A percentile compares a stretch with the other conserved stretches of the same genome.
Evolutionary conservation across 257 asterid genomes (phyloP).

Genomic region (Solanum medicagineum): DNA sequence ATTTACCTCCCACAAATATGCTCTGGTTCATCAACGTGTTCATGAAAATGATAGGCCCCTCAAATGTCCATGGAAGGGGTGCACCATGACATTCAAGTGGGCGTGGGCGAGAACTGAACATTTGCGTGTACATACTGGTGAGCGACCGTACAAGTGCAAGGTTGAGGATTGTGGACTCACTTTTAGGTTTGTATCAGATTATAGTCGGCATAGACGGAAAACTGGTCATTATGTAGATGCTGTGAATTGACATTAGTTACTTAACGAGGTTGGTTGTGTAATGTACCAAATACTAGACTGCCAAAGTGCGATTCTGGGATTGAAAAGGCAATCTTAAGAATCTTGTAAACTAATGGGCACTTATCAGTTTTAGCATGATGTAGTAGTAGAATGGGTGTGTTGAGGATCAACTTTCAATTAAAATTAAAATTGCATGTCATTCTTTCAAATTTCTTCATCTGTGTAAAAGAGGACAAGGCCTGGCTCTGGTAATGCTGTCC

Average conservation of each 20-base stretch:
- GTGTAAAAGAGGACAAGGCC: neutral
- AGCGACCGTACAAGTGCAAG: constrained; percentile 60
- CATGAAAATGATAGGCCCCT: constrained; percentile 77
- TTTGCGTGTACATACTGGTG: constrained; percentile 81
- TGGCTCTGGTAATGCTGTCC: neutral
- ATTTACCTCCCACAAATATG: constrained; percentile 68
- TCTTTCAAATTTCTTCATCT: neutral
- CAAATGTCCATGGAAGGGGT: constrained; percentile 81
- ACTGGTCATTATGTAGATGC: constrained; percentile 45
- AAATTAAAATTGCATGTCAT: neutral
- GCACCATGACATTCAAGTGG: constrained; percentile 86
- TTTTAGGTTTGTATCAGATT: constrained; percentile 85
- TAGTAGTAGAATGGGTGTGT: neutral
- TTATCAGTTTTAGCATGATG: constrained; percentile 1
- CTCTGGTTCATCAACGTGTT: constrained; percentile 63
- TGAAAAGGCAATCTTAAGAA: constrained; percentile 10
- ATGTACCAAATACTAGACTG: neutral
- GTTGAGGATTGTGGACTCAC: constrained; percentile 71
- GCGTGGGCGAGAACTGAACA: constrained; percentile 98
- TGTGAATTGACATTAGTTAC: neutral
- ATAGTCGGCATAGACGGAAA: constrained; percentile 81
- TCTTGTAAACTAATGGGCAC: constrained; percentile 5
- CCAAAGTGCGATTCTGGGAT: neutral
- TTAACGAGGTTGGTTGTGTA: neutral
- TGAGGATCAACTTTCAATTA: neutral